A percentile compares a stretch with the other conserved stretches of the same genome.
phyloP scores from a whole-genome alignment of 129 eudicot species.

The Centaurea solstitialis region DNA sequence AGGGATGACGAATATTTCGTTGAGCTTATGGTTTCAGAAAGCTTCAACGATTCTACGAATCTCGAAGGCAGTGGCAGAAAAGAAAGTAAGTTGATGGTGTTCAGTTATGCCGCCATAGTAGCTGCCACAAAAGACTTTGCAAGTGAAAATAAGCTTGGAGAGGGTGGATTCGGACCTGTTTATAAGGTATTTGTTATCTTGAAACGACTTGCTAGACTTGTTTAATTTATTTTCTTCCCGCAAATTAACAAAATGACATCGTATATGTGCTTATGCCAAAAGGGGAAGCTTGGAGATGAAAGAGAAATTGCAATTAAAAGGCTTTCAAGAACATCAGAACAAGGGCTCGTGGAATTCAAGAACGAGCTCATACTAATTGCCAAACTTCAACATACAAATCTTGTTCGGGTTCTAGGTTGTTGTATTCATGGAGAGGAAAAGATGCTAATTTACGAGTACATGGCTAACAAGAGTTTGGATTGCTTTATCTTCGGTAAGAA shows the following conservation, averaged over 20 bases:
- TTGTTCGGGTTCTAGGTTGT: no score
- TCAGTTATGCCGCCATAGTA: constrained; percentile 18
- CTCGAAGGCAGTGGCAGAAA: constrained; percentile 9
- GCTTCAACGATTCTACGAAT: background rate
- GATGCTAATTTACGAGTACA: background rate
- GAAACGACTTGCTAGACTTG: background rate
- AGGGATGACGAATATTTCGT: background rate
- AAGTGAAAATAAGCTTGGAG: constrained; percentile 16
- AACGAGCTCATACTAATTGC: background rate
- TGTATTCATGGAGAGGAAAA: constrained; percentile 23
- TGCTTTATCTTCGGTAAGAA: constrained; percentile 49
- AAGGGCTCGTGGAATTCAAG: constrained; percentile 41
- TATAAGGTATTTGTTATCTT: constrained; percentile 32
- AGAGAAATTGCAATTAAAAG: constrained; percentile 32
- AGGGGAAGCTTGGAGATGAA: constrained; percentile 41
- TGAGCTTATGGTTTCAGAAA: constrained; percentile 23
- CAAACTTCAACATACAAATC: no score
- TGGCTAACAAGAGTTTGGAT: constrained; percentile 52
- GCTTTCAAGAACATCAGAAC: constrained; percentile 33
- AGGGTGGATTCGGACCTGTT: constrained; percentile 54
- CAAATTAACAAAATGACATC: background rate
- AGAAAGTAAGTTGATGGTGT: constrained; percentile 25
- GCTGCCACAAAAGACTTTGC: constrained; percentile 34
- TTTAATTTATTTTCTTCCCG: background rate
- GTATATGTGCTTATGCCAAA: background rate